Percentiles rank a stretch among this genome's conserved stretches.
Conservation (phyloP, 129 eudicot genomes). For the Oenanthe sinensis region DNA sequence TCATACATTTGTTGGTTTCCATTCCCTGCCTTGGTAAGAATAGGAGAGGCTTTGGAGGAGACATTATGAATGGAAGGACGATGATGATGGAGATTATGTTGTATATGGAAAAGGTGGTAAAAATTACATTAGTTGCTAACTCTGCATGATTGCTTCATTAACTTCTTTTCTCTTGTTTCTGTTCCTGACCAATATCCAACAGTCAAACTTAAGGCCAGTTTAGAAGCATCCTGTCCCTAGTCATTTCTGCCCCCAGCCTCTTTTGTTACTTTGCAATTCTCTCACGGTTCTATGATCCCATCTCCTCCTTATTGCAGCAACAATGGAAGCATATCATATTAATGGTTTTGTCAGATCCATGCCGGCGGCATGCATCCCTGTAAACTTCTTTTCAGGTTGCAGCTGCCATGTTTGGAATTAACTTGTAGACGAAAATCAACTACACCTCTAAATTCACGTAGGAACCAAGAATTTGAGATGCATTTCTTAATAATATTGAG, state of each 20-base stretch:
- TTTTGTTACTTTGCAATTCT: background rate
- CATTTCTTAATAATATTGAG: background rate
- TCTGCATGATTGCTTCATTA: background rate
- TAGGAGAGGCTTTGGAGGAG: background rate
- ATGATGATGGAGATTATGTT: background rate
- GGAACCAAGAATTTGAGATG: background rate
- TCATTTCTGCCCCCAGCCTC: background rate
- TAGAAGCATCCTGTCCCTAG: background rate
- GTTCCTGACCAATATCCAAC: background rate
- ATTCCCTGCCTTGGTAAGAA: background rate
- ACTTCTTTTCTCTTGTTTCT: background rate
- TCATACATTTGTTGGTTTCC: background rate
- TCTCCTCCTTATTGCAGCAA: background rate
- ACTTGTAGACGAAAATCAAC: background rate
- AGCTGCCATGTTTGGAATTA: background rate
- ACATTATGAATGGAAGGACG: background rate
- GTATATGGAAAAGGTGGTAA: background rate
- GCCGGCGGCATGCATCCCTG: background rate
- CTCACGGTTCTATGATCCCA: background rate
- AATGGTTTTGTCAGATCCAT: background rate
- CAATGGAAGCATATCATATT: background rate
- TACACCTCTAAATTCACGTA: background rate
- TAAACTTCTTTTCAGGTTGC: background rate
- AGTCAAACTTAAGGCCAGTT: background rate
- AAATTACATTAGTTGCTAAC: background rate